Conservation (phyloP, 805 yeast genomes). For the Yarrowia bubula region DNA sequence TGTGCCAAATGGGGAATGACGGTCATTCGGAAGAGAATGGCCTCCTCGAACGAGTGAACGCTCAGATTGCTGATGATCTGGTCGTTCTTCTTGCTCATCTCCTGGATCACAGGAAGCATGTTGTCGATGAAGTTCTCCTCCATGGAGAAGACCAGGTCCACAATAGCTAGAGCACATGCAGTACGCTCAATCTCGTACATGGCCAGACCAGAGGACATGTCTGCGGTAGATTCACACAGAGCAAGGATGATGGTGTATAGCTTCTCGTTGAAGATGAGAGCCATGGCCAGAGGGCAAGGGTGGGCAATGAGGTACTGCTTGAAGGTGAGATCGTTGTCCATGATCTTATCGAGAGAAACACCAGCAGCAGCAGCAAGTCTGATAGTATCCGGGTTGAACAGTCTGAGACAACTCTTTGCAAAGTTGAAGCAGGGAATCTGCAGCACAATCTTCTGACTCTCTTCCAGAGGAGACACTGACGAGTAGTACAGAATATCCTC, state of each 20-base stretch:
- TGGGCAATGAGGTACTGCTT: constrained; percentile 57
- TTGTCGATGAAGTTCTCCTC: constrained; percentile 63
- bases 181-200: constrained; percentile 14
- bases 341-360: constrained; percentile 47
- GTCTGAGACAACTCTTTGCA: constrained; percentile 47
- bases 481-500: constrained; percentile 62
- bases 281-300: constrained; percentile 66
- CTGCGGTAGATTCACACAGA: constrained; percentile 35
- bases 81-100: constrained; percentile 19
- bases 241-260: constrained; percentile 57
- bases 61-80: constrained; percentile 8
- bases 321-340: constrained; percentile 48
- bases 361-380: constrained; percentile 52
- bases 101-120: constrained; percentile 35
- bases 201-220: not conserved
- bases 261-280: constrained; percentile 58
- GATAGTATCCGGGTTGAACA: constrained; percentile 54
- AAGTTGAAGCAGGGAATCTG: constrained; percentile 56
- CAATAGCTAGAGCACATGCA: constrained; percentile 32
- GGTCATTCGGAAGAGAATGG: constrained; percentile 67
- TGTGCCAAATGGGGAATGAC: constrained; percentile 71
- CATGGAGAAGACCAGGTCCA: constrained; percentile 35
- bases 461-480: constrained; percentile 41
- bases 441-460: constrained; percentile 44
- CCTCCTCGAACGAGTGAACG: constrained; percentile 59